These are phyloP conservation scores for Lepidium aucheri DNA, from an alignment of 345 rosid genomes.

Conservation along the genomic window DNA sequence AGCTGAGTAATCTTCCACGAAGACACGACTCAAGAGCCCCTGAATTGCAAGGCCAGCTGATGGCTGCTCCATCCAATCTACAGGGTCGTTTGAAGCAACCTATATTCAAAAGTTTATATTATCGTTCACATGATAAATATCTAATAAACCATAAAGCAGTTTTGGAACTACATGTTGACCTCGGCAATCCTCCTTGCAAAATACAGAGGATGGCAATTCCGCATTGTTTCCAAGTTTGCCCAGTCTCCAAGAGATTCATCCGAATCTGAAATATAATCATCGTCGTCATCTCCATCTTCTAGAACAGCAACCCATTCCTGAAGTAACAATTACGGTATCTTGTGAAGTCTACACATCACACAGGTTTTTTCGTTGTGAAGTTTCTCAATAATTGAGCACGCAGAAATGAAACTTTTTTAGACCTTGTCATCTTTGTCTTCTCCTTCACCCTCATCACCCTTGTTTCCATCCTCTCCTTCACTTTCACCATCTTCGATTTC, in stretches of 20 bases:
- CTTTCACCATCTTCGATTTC: constrained; percentile 39
- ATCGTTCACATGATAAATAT: background rate
- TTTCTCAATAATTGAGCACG: background rate
- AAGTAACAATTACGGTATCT: constrained; percentile 12
- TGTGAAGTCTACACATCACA: background rate
- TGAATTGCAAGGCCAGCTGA: constrained; percentile 79
- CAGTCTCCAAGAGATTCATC: constrained; percentile 74
- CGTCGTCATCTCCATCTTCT: constrained; percentile 49
- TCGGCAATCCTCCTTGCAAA: constrained; percentile 71
- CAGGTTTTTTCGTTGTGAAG: background rate
- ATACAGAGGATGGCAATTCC: constrained; percentile 81
- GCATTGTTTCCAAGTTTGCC: constrained; percentile 88
- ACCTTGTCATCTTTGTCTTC: constrained; percentile 58
- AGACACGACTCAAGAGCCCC: constrained; percentile 67
- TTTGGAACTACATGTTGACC: constrained; percentile 16
- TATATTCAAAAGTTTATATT: constrained; percentile 7
- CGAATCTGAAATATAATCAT: constrained; percentile 47
- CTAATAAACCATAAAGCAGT: background rate
- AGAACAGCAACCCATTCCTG: constrained; percentile 75
- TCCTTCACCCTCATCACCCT: constrained; percentile 27
- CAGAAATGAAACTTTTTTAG: background rate
- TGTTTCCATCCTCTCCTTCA: constrained; percentile 44
- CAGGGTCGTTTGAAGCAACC: constrained; percentile 67
- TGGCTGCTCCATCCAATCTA: constrained; percentile 78
- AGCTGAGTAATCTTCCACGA: constrained; percentile 56